Percentiles rank a stretch among this genome's conserved stretches.
phyloP scores from a whole-genome alignment of 2,329 filamentous ascomycete genomes.

The Myriosclerotinia scirpicola region DNA sequence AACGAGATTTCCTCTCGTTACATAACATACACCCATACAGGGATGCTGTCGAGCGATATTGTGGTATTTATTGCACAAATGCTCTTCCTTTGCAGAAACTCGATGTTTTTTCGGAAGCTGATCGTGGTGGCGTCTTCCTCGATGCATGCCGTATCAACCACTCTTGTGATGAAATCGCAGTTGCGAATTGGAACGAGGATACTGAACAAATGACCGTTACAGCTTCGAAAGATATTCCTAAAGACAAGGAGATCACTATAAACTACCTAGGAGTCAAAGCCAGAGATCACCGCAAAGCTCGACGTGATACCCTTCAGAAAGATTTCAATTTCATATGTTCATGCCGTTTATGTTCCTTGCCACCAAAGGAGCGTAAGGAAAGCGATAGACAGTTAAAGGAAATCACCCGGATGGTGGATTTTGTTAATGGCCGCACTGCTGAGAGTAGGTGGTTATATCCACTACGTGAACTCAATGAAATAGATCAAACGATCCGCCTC shows the following conservation, averaged over 20 bases:
- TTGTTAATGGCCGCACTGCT: conserved; percentile 31
- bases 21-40: conserved; percentile 22
- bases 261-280: conserved; percentile 35
- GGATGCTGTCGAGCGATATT: conserved; percentile 22
- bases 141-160: conserved; percentile 43
- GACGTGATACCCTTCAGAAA: conserved; percentile 35
- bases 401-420: conserved; percentile 34
- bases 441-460: conserved; percentile 24
- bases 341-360: conserved; percentile 43
- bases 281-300: conserved; percentile 33
- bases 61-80: conserved; percentile 30
- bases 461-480: conserved; percentile 26
- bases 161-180: conserved; percentile 43
- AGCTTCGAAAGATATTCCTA: conserved; percentile 41
- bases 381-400: conserved; percentile 39
- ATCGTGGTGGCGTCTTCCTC: conserved; percentile 40
- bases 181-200: conserved; percentile 42
- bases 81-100: conserved; percentile 22
- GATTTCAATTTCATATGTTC: conserved; percentile 42
- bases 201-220: conserved; percentile 40
- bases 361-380: conserved; percentile 37
- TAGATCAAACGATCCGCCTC: conserved; percentile 38
- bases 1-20: conserved; percentile 27
- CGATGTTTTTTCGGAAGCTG: conserved; percentile 27
- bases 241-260: conserved; percentile 44